These are phyloP conservation scores for Hypoxylon sp. DNA, from an alignment of 2,329 filamentous ascomycete species.

Conservation along the genomic window DNA sequence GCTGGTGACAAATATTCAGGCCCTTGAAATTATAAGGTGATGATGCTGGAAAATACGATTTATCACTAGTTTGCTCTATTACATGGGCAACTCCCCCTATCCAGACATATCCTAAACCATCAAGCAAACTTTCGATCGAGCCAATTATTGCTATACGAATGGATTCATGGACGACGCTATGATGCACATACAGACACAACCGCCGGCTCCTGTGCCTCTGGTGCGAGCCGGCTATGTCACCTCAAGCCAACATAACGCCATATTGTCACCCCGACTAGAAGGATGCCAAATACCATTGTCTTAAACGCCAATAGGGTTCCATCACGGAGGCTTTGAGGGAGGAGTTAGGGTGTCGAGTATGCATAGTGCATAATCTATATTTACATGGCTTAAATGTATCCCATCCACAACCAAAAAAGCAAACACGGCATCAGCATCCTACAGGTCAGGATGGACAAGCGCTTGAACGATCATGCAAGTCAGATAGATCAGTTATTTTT, in stretches of 20 bases:
- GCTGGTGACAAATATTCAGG: no score
- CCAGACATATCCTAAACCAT: no score
- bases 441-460: slow-evolving; percentile 26
- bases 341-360: slow-evolving; percentile 23
- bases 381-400: slow-evolving; percentile 25
- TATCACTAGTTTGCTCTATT: no score
- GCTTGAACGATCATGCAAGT: slow-evolving; percentile 30
- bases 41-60: no score
- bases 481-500: slow-evolving; percentile 23
- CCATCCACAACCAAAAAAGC: slow-evolving; percentile 15
- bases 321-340: slow-evolving; percentile 6
- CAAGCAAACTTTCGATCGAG: slow-evolving; percentile 1
- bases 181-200: slow-evolving; percentile 10
- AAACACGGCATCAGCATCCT: slow-evolving; percentile 23
- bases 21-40: no score
- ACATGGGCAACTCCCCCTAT: no score
- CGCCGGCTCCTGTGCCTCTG: slow-evolving; percentile 5
- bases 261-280: slow-evolving; percentile 18
- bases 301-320: slow-evolving; percentile 27
- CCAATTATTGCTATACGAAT: slow-evolving; percentile 5
- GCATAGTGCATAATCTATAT: slow-evolving; percentile 35
- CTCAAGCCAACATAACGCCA: slow-evolving; percentile 7
- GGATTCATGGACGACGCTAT: slow-evolving; percentile 10
- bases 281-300: slow-evolving; percentile 17
- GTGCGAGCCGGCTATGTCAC: slow-evolving; percentile 4